phyloP scores from a whole-genome alignment of 495 filamentous ascomycete genomes.

The Aspergillus ellipticus region DNA sequence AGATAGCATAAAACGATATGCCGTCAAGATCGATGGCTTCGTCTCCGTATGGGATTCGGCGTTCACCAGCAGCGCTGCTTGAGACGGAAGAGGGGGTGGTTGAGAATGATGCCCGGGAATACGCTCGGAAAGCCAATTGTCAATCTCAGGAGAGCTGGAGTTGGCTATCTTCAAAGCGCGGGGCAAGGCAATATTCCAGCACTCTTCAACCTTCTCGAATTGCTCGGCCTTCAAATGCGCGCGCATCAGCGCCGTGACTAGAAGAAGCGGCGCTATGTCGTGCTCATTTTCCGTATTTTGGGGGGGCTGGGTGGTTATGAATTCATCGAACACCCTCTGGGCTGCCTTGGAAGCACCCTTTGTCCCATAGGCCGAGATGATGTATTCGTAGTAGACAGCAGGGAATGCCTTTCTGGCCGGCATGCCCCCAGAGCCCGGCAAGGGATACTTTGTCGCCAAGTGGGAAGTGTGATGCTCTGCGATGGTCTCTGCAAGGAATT shows the following conservation, averaged over 20 bases:
- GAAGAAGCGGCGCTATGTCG: conserved; percentile 45
- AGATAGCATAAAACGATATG: conserved; percentile 57
- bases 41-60: neutral
- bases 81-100: conserved; percentile 10
- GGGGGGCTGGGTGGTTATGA: conserved; percentile 31
- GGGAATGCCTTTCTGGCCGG: conserved; percentile 34
- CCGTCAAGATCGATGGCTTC: conserved; percentile 37
- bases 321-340: conserved; percentile 54
- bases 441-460: conserved; percentile 22
- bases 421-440: conserved; percentile 11
- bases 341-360: conserved; percentile 51
- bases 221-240: conserved; percentile 52
- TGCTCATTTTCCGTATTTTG: conserved; percentile 19
- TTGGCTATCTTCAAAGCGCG: conserved; percentile 46
- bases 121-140: conserved; percentile 17
- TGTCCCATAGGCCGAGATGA: conserved; percentile 61
- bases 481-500: conserved; percentile 31
- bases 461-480: conserved; percentile 24
- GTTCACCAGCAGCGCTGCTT: neutral
- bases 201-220: conserved; percentile 56
- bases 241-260: conserved; percentile 65
- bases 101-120: conserved; percentile 1
- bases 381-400: conserved; percentile 51
- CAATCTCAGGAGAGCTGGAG: conserved; percentile 19
- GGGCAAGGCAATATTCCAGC: conserved; percentile 59